Evolutionary conservation across 2,329 filamentous ascomycete species (phyloP).

Genomic region (Epichloe uncinata): DNA sequence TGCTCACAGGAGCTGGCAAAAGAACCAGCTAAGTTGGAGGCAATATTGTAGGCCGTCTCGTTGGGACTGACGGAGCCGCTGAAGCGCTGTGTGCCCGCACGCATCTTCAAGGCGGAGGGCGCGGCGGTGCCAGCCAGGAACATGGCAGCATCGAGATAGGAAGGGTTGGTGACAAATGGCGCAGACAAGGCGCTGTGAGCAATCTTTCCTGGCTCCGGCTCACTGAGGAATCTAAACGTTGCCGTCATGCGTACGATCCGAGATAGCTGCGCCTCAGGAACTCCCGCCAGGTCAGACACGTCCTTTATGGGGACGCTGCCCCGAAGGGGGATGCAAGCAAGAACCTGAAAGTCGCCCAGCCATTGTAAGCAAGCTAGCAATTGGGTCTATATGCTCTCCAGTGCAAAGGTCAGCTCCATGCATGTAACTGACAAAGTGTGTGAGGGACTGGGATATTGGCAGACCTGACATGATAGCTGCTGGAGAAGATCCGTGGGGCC

Average conservation of each 20-base stretch:
- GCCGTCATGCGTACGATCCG: constrained; percentile 17
- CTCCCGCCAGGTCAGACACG: constrained; percentile 25
- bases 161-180: neutral
- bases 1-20: neutral
- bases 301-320: constrained; percentile 24
- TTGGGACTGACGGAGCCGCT: neutral
- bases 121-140: constrained; percentile 2
- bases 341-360: constrained; percentile 30
- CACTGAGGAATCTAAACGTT: constrained; percentile 3
- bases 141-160: constrained; percentile 5
- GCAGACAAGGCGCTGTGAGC: constrained; percentile 6
- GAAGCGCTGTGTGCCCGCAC: neutral
- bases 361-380: neutral
- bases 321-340: constrained; percentile 28
- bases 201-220: neutral
- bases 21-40: neutral
- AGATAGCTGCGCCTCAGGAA: constrained; percentile 23
- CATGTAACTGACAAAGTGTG: too few species aligned
- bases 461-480: too few species aligned
- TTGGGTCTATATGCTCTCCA: too few species aligned
- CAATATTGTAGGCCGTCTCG: constrained; percentile 2
- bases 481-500: too few species aligned
- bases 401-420: too few species aligned
- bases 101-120: constrained; percentile 1
- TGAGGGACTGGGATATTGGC: too few species aligned